Evolutionary conservation across 2,329 filamentous ascomycete genomes (phyloP), one percentile per base, ranked within the genome.

Genomic region (Paraconiothyrium sp.): DNA sequence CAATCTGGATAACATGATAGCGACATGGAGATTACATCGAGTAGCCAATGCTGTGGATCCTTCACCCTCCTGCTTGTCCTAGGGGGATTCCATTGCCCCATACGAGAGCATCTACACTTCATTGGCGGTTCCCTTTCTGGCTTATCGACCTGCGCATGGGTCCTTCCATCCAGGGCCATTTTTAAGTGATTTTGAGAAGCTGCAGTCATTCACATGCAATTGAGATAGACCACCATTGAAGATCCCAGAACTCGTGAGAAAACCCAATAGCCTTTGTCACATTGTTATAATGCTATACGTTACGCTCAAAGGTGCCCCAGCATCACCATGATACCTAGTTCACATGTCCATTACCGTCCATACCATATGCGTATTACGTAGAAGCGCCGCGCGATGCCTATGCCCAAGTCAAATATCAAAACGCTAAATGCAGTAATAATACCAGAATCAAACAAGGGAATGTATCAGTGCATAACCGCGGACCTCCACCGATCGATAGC

Each of bases 401-500:
- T 48, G 46, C 46, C 14, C 10, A 32, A 24, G n/a, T 20, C n/a
- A 48, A 48, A 30, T 32, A 44, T 41, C 39, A 34, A 34, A 46
- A 55, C 39, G 52, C 52, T 44, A 55, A 39, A 55, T 44, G 37
- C 39, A 44, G 30, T 24, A 24, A 48, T 24, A 5, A n/a, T 10
- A 20, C 14, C 9, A 55, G 5, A 32, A 27, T 8, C 14, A 7
- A 9, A 30, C 7, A 44, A 35, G 55, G 16, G 41, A 54, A 30
- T 39, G 32, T 34, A 16, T 66, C 46, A 73, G 52, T 68, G 66
- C 60, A 68, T 65, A 58, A 83, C 73, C 51, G 78, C 74, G 68
- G 84, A 80, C 70, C 86, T 82, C 87, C 87, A 89, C 37, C 82
- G 84, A 78, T 89, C 85, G 75, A 89, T 88, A 61, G 85, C 78